phyloP scores from a whole-genome alignment of 257 asterid species.

The Plantago major region DNA sequence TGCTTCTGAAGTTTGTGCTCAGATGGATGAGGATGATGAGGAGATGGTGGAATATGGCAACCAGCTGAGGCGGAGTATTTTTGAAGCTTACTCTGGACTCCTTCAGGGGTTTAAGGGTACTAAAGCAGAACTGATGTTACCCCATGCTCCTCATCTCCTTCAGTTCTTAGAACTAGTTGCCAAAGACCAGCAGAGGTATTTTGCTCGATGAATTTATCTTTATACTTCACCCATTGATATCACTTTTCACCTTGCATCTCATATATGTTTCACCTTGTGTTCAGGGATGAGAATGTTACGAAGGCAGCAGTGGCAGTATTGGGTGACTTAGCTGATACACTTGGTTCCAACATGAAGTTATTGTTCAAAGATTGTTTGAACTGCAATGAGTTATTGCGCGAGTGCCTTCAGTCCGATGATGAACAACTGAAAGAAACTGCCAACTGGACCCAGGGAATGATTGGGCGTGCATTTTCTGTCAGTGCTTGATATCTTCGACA shows the following conservation, averaged over 20 bases:
- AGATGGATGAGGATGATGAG: constrained; percentile 51
- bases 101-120: constrained; percentile 77
- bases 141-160: constrained; percentile 70
- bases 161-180: constrained; percentile 71
- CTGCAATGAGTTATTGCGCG: constrained; percentile 50
- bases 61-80: constrained; percentile 70
- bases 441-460: constrained; percentile 82
- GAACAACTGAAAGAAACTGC: constrained; percentile 83
- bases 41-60: constrained; percentile 77
- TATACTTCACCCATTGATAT: neutral
- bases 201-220: neutral
- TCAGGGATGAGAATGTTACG: constrained; percentile 72
- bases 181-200: constrained; percentile 54
- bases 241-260: constrained; percentile 13
- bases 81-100: constrained; percentile 83
- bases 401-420: constrained; percentile 79
- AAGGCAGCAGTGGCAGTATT: constrained; percentile 80
- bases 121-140: constrained; percentile 61
- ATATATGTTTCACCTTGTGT: constrained; percentile 1
- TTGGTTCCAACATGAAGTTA: constrained; percentile 57
- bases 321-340: constrained; percentile 91
- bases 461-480: constrained; percentile 61
- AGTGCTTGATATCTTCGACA: constrained; percentile 32
- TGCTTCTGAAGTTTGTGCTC: constrained; percentile 70
- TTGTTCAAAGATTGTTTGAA: constrained; percentile 46